Conservation (phyloP, 345 rosid species). For the Theobroma cacao region DNA sequence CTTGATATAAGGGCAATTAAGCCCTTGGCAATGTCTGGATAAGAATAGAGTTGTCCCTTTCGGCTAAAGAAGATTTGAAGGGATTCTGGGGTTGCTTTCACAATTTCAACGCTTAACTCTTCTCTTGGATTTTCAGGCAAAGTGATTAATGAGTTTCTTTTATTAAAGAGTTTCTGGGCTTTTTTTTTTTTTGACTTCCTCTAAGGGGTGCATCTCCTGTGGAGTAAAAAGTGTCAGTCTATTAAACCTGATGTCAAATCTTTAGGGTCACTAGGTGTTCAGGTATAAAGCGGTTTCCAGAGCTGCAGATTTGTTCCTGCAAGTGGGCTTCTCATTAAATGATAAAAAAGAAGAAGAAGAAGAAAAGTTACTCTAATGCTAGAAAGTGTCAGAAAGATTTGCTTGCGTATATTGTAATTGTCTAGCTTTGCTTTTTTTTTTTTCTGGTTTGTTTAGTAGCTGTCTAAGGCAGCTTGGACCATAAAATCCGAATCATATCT, state of each 20-base stretch:
- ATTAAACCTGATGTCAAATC: background rate
- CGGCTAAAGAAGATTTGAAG: constrained; percentile 20
- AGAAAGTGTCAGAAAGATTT: background rate
- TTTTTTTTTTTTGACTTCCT: background rate
- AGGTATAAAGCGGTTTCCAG: background rate
- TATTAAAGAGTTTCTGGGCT: too few relatives aligned
- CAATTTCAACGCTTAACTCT: background rate
- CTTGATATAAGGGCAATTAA: background rate
- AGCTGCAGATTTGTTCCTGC: background rate
- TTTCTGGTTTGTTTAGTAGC: background rate
- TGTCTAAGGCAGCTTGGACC: constrained; percentile 14
- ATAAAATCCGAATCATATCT: constrained; percentile 6
- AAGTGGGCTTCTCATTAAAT: background rate
- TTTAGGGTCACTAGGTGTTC: background rate
- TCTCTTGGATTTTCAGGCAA: background rate
- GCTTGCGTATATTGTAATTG: background rate
- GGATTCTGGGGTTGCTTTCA: constrained; percentile 22
- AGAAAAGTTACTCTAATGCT: background rate
- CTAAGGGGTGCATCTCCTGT: background rate
- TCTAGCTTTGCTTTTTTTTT: background rate
- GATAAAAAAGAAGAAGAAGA: background rate
- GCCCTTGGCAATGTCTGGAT: constrained; percentile 23
- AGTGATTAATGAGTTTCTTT: background rate
- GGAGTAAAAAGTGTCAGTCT: background rate
- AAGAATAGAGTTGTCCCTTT: constrained; percentile 40